Conservation (phyloP, 225 moss, liverwort and hornwort species). For the Physcomitrium patens region DNA sequence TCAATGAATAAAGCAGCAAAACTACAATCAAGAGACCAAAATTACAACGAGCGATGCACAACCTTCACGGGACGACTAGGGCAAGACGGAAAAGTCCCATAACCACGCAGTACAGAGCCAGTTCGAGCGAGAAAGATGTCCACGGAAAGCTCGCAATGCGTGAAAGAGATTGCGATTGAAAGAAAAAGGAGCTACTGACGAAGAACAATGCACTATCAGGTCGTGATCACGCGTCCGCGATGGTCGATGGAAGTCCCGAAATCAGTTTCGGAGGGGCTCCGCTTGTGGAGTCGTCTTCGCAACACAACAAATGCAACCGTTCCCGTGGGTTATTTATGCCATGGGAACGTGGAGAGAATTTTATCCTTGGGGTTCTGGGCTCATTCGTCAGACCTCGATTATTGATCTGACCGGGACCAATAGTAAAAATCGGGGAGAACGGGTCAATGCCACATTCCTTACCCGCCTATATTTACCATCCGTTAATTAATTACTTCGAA, state of each 20-base stretch:
- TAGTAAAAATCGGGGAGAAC: too few species aligned
- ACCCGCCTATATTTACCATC: too few species aligned
- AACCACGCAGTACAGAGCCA: constrained; percentile 18
- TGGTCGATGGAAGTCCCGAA: constrained; percentile 1
- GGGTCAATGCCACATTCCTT: too few species aligned
- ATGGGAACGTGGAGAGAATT: background rate
- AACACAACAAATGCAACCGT: background rate
- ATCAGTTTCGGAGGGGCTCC: constrained; percentile 30
- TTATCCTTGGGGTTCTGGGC: background rate
- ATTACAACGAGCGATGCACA: constrained; percentile 12
- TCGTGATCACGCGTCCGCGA: constrained; percentile 2
- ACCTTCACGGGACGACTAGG: constrained; percentile 46
- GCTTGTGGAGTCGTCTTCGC: background rate
- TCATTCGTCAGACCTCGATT: too few species aligned
- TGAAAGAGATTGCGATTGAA: background rate
- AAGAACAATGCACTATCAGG: constrained; percentile 1
- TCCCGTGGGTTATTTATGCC: background rate
- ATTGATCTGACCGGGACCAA: too few species aligned
- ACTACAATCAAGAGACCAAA: constrained; percentile 11
- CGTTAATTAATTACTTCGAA: too few species aligned
- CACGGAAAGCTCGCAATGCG: constrained; percentile 6
- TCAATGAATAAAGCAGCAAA: background rate
- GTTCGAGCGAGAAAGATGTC: constrained; percentile 28
- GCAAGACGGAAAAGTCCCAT: constrained; percentile 33
- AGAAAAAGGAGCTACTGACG: background rate